These are phyloP conservation scores for Gossypium longicalyx DNA, from an alignment of 345 rosid species.

Conservation along the genomic window DNA sequence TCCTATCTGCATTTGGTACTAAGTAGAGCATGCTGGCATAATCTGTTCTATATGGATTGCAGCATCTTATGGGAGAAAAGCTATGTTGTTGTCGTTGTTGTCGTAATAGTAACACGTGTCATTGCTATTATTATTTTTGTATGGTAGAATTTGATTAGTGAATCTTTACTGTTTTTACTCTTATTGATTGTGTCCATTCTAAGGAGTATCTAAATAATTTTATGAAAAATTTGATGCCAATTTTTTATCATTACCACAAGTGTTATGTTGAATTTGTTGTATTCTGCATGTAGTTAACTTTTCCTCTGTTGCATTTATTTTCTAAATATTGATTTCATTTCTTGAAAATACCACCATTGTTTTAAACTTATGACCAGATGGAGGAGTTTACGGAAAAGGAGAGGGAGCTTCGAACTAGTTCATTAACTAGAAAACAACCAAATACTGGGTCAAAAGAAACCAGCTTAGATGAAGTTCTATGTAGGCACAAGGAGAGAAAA, in stretches of 20 bases:
- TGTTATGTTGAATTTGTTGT: not conserved
- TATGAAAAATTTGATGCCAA: not conserved
- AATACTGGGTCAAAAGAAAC: slow-evolving; percentile 24
- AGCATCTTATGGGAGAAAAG: slow-evolving; percentile 6
- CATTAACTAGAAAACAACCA: slow-evolving; percentile 23
- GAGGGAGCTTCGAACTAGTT: slow-evolving; percentile 37
- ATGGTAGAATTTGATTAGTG: not conserved
- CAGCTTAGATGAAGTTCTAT: slow-evolving; percentile 39
- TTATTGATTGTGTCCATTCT: not conserved
- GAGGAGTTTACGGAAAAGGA: slow-evolving; percentile 65
- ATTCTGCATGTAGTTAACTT: not conserved
- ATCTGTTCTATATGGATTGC: not conserved
- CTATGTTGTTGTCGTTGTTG: not conserved
- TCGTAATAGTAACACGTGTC: not conserved
- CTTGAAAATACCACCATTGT: slow-evolving; percentile 7
- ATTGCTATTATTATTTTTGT: not conserved
- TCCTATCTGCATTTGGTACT: not conserved
- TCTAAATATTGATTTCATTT: not conserved
- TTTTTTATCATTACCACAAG: not conserved
- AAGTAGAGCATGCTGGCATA: not conserved
- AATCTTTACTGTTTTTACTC: not conserved
- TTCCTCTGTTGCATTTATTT: not conserved
- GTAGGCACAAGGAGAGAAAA: slow-evolving; percentile 54
- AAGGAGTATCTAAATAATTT: not conserved
- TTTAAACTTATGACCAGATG: slow-evolving; percentile 41